A percentile compares a stretch with the other conserved stretches of the same genome.
Conservation (phyloP, 495 filamentous ascomycete species). For the Bathelium albidoporum region DNA sequence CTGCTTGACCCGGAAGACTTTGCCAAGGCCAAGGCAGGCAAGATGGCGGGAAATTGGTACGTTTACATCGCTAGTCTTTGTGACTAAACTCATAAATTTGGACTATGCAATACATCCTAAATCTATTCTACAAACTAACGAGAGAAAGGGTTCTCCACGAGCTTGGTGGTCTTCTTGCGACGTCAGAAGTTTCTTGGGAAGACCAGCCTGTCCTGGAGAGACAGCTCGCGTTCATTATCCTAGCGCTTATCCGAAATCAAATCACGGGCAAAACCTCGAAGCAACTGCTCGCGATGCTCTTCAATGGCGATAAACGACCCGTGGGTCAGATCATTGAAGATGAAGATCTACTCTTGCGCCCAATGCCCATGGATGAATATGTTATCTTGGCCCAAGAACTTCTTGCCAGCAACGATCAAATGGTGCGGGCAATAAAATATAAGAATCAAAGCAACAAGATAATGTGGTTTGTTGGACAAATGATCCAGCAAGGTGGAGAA, state of each 20-base stretch:
- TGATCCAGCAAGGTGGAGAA: slow-evolving; percentile 69
- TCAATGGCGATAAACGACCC: slow-evolving; percentile 35
- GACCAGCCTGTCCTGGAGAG: slow-evolving; percentile 45
- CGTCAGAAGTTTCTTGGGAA: slow-evolving; percentile 42
- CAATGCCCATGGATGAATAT: slow-evolving; percentile 52
- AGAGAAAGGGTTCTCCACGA: slow-evolving; percentile 60
- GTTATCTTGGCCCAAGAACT: slow-evolving; percentile 41
- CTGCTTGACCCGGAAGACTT: slow-evolving; percentile 26
- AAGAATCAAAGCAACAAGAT: slow-evolving; percentile 64
- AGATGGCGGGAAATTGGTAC: slow-evolving; percentile 18
- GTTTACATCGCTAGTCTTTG: background rate
- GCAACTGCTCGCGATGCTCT: slow-evolving; percentile 54
- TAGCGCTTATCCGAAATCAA: slow-evolving; percentile 48
- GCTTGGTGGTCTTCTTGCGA: slow-evolving; percentile 63
- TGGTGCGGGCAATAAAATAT: slow-evolving; percentile 56
- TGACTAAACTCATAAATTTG: background rate
- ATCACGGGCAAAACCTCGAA: slow-evolving; percentile 66
- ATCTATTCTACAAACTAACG: background rate
- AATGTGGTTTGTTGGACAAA: slow-evolving; percentile 80
- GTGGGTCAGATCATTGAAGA: slow-evolving; percentile 53
- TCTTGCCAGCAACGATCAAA: slow-evolving; percentile 44
- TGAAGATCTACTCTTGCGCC: slow-evolving; percentile 54
- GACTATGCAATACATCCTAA: no score
- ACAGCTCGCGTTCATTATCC: slow-evolving; percentile 57
- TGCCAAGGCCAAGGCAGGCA: slow-evolving; percentile 11